Evolutionary conservation across 2,329 filamentous ascomycete species (phyloP), one percentile per base, ranked within the genome.

Genomic region (Chaetomiaceae sp.): DNA sequence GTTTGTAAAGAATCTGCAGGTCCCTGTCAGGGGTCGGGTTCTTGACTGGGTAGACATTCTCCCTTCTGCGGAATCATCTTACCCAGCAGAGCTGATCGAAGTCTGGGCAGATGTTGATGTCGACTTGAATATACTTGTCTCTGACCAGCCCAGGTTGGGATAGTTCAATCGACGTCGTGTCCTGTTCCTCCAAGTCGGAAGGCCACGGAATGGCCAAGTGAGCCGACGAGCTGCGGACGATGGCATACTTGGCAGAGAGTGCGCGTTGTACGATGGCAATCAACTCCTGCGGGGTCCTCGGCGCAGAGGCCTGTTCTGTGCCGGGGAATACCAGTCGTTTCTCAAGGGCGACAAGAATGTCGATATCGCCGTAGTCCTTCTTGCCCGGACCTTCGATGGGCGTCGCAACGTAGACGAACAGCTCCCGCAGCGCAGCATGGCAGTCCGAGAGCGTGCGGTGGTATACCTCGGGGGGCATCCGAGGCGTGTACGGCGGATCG

Each of bases 311-410:
- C 2, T 21, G 31, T 2, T 23, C 10, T 7, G 31, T 37, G 23
- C 9, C 8, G 3, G 58, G 54, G 37, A 57, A 55, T 27, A 48
- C 37, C 8, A 51, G 10, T 3, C 53, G 54, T 31, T 44, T 54
- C 42, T 63, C 62, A 0, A 64, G 47, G 0, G 71, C 69, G 1
- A 88, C 75, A 1, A 89, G 66, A 52, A 91, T 73, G 66, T 93
- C 88, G 33, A 95, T 70, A 57, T 93, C 89, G 17, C 88, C 89
- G 60, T 81, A 77, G 58, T 82, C 78, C 0, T 57, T 37, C 66
- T 93, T 93, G 1, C 65, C 82, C 0, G 87, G 87, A 0, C 79
- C 85, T 58, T 89, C 85, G 23, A 85, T 77, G 0, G 86, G 82
- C 0, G 77, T 73, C 1, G 73, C 76, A 4, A 86, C 80, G 7